Evolutionary conservation across 441 rosid species (phyloP).

Genomic region (Hura crepitans): DNA sequence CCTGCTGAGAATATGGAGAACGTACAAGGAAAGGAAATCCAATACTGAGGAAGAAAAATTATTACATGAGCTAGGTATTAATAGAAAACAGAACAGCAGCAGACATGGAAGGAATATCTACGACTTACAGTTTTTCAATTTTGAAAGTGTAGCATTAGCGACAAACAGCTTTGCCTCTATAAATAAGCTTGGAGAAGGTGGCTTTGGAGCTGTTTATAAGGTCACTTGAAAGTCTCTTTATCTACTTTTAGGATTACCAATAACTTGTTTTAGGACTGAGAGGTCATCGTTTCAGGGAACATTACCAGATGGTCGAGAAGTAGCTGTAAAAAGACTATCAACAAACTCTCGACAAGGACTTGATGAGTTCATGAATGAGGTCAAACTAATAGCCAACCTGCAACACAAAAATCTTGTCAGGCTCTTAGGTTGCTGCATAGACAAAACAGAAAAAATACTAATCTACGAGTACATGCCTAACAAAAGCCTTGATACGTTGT

Average conservation of each 20-base stretch:
- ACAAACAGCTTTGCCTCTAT: no score
- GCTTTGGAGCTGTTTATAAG: constrained; percentile 35
- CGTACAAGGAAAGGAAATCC: no score
- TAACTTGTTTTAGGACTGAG: background rate
- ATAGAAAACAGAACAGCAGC: no score
- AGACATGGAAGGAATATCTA: no score
- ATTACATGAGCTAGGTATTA: no score
- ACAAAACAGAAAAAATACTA: constrained; percentile 27
- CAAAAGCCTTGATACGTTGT: constrained; percentile 33
- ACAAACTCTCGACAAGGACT: constrained; percentile 10
- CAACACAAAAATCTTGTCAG: constrained; percentile 36
- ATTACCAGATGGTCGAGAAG: background rate
- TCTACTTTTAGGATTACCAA: background rate
- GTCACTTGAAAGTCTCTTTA: no score
- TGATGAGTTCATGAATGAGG: constrained; percentile 24
- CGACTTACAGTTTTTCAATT: no score
- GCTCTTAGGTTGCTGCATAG: constrained; percentile 30
- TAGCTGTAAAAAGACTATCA: constrained; percentile 11
- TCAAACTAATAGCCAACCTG: constrained; percentile 24
- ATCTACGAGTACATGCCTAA: constrained; percentile 34
- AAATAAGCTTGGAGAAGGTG: constrained; percentile 34
- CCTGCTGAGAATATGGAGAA: no score
- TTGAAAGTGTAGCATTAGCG: no score
- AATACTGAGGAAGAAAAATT: no score
- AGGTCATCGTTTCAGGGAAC: background rate